A percentile compares a stretch with the other conserved stretches of the same genome.
Evolutionary conservation across 2,329 filamentous ascomycete genomes (phyloP).

Genomic region (Calonectria leucothoes): DNA sequence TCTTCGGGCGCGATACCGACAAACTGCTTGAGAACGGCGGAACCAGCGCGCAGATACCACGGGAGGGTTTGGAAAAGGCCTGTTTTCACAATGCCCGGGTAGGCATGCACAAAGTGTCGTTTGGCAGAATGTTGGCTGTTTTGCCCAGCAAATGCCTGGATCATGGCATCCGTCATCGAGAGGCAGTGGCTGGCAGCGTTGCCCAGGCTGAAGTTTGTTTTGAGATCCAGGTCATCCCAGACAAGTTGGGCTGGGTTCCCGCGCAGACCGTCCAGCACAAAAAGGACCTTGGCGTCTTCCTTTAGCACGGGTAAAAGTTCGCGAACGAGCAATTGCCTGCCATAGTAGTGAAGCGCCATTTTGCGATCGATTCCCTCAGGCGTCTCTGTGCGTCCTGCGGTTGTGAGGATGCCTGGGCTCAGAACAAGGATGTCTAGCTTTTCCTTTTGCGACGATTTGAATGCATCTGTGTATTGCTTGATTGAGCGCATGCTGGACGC

Average conservation of each 20-base stretch:
- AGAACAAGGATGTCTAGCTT: conserved; percentile 51
- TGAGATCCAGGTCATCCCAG: conserved; percentile 55
- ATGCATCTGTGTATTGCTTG: conserved; percentile 45
- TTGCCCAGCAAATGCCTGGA: conserved; percentile 48
- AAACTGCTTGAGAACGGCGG: conserved; percentile 27
- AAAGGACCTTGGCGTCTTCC: conserved; percentile 51
- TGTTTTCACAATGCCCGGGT: conserved; percentile 53
- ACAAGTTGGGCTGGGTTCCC: conserved; percentile 50
- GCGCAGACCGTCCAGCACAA: conserved; percentile 47
- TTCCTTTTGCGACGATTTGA: conserved; percentile 29
- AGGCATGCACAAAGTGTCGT: conserved; percentile 53
- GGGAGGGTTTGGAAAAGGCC: conserved; percentile 46
- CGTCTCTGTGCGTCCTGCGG: conserved; percentile 52
- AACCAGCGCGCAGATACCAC: conserved; percentile 38
- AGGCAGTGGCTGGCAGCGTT: conserved; percentile 51
- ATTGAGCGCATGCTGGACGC: conserved; percentile 49
- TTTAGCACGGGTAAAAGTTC: conserved; percentile 53
- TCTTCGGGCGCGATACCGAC: conserved; percentile 40
- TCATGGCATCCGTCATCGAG: conserved; percentile 53
- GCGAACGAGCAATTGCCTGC: conserved; percentile 55
- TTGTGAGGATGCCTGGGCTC: conserved; percentile 51
- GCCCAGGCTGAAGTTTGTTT: conserved; percentile 45
- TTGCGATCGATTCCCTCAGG: conserved; percentile 58
- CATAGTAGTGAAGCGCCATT: conserved; percentile 59
- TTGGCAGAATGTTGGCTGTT: conserved; percentile 19